phyloP scores from a whole-genome alignment of 2,329 filamentous ascomycete species.

The Scedosporium aurantiacum region DNA sequence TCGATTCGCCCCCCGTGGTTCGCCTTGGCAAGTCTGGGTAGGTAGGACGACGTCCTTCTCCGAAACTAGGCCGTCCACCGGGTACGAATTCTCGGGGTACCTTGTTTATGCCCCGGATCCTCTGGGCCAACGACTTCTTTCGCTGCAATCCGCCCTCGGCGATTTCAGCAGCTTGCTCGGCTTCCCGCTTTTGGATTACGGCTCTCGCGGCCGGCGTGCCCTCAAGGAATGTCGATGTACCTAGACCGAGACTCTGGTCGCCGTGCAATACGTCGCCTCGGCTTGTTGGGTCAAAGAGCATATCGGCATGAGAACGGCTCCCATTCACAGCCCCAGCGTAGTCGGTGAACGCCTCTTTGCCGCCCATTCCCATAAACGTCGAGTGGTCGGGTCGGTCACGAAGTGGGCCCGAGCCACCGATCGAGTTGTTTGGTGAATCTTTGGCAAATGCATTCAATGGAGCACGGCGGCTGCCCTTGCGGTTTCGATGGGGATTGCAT shows the following conservation, averaged over 20 bases:
- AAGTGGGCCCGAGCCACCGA: conserved; percentile 78
- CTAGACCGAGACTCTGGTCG: conserved; percentile 70
- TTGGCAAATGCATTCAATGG: conserved; percentile 96
- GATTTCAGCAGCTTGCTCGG: conserved; percentile 52
- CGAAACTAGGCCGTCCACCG: conserved; percentile 20
- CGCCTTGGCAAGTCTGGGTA: conserved; percentile 23
- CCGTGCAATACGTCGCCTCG: conserved; percentile 69
- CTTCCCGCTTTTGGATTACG: conserved; percentile 66
- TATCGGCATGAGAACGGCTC: conserved; percentile 11
- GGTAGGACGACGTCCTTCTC: conserved; percentile 35
- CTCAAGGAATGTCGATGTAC: conserved; percentile 91
- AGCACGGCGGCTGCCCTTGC: conserved; percentile 67
- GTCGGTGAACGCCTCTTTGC: conserved; percentile 79
- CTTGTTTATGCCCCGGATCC: conserved; percentile 74
- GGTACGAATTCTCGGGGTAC: conserved; percentile 48
- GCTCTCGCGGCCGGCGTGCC: conserved; percentile 77
- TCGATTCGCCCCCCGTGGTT: conserved; percentile 8
- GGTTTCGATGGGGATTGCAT: conserved; percentile 87
- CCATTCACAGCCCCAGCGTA: conserved; percentile 37
- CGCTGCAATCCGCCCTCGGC: conserved; percentile 56
- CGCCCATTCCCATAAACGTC: conserved; percentile 70
- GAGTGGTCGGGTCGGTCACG: conserved; percentile 75
- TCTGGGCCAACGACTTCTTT: conserved; percentile 91
- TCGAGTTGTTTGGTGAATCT: conserved; percentile 80
- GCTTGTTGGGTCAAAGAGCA: conserved; percentile 56